phyloP scores from a whole-genome alignment of 192 early-diverging fungal species.

The Hyaloraphidium curvatum region DNA sequence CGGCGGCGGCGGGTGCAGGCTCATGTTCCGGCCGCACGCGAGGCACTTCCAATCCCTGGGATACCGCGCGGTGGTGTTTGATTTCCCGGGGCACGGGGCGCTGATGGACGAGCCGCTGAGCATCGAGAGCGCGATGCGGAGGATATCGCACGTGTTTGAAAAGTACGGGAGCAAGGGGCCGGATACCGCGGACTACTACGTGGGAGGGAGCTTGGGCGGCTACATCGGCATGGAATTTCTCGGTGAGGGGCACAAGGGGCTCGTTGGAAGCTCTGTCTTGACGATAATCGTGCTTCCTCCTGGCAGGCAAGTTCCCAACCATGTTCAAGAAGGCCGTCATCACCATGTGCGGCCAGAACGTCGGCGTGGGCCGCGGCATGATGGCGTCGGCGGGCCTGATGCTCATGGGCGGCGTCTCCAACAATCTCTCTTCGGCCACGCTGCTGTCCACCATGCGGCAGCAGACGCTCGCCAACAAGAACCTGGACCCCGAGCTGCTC shows the following conservation, averaged over 20 bases:
- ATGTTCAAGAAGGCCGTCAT: slow-evolving; percentile 8
- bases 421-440: neutral
- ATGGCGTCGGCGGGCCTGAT: slow-evolving; percentile 3
- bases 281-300: too few relatives aligned
- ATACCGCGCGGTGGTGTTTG: slow-evolving; percentile 7
- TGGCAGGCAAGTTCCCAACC: slow-evolving; percentile 2
- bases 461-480: neutral
- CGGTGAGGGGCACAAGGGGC: too few relatives aligned
- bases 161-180: slow-evolving; percentile 1
- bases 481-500: slow-evolving; percentile 7
- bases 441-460: slow-evolving; percentile 4
- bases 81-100: slow-evolving; percentile 11
- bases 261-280: too few relatives aligned
- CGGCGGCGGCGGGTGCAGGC: slow-evolving; percentile 11
- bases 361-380: slow-evolving; percentile 6
- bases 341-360: slow-evolving; percentile 8
- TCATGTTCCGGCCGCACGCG: slow-evolving; percentile 11
- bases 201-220: slow-evolving; percentile 10
- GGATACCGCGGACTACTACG: slow-evolving; percentile 6
- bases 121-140: slow-evolving; percentile 7
- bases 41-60: neutral
- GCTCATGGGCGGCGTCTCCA: neutral
- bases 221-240: slow-evolving; percentile 15
- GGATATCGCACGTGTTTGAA: neutral
- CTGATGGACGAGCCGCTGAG: slow-evolving; percentile 9